A percentile compares a stretch with the other conserved stretches of the same genome.
These are phyloP conservation scores for Wickerhamomyces sydowiorum DNA, from an alignment of 805 yeast genomes.

Conservation along the genomic window DNA sequence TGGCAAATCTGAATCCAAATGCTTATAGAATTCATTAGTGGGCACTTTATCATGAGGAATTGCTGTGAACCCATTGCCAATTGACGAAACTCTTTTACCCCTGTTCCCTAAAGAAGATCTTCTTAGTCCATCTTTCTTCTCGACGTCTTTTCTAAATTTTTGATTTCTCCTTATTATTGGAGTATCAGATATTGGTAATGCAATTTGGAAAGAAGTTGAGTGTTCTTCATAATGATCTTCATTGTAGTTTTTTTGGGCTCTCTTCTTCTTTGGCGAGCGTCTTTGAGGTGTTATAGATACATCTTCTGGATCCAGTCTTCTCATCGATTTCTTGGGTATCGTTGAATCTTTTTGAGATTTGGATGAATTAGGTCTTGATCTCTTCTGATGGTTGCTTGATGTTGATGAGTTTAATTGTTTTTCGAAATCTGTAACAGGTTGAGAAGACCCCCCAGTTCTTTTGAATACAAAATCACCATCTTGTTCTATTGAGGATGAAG, in stretches of 20 bases:
- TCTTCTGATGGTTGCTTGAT: too few species aligned
- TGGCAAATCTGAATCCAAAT: slow-evolving; percentile 54
- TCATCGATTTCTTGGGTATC: neutral
- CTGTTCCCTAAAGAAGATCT: slow-evolving; percentile 50
- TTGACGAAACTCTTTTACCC: slow-evolving; percentile 68
- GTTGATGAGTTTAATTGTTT: neutral
- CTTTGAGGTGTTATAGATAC: neutral
- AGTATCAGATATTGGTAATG: slow-evolving; percentile 31
- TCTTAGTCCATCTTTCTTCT: slow-evolving; percentile 26
- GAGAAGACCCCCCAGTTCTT: slow-evolving; percentile 8
- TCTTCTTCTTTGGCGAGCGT: neutral
- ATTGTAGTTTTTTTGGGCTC: neutral
- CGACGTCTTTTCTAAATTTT: slow-evolving; percentile 19
- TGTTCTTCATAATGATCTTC: slow-evolving; percentile 15
- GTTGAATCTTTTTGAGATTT: neutral
- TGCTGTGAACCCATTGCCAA: slow-evolving; percentile 67
- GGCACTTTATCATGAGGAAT: slow-evolving; percentile 62
- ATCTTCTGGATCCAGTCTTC: neutral
- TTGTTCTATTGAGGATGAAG: slow-evolving; percentile 2
- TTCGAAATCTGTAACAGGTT: slow-evolving; percentile 1
- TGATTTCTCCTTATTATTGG: slow-evolving; percentile 33
- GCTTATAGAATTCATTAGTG: slow-evolving; percentile 50
- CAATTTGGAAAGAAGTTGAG: slow-evolving; percentile 19
- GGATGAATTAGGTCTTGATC: neutral
- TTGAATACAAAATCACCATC: slow-evolving; percentile 20